Evolutionary conservation across 2,329 filamentous ascomycete genomes (phyloP), one percentile per base, ranked within the genome.

Genomic region (Phialophora verrucosa): DNA sequence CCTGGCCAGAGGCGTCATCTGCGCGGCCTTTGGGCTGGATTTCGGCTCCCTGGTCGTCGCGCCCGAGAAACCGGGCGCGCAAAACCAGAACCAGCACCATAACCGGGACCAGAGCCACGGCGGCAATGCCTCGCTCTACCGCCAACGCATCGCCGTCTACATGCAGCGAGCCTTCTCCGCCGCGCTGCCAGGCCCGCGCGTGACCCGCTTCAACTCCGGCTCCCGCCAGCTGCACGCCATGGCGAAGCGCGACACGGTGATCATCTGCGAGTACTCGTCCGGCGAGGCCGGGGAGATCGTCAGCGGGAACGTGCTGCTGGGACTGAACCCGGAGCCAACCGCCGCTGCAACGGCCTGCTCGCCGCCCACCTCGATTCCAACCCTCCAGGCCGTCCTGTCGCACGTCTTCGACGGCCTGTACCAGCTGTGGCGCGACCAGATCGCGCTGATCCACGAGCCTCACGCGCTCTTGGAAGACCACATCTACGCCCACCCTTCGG

Each of bases 401-500:
- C 65, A 67, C 32, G 17, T 65, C 62, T 59, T 60, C 42, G 50
- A 54, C 25, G 62, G 58, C 25, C 29, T 67, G 29, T 56, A 38
- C 54, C 65, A 58, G 42, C 56, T 61, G 11, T 67, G 65, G 65
- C 44, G 54, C 53, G 47, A 44, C 20, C 62, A 65, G 53, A 59
- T 64, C 42, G 55, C 44, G 29, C 54, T 55, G 47, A 58, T 67
- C 35, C 56, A 60, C 50, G 58, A 59, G 20, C 65, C 61, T 1
- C 62, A 64, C 56, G 62, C 55, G 12, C n/a, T 49, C 35, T 75
- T 85, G 64, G 80, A 83, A 71, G 81, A 83, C 70, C 82, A 81
- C 66, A 81, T 85, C 59, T 85, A 84, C 64, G 84, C 84, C 35
- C 81, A 83, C 38, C 83, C 83, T 0, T 83, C 83, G 2, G 83